A percentile compares a stretch with the other conserved stretches of the same genome.
phyloP scores from a whole-genome alignment of 2,329 filamentous ascomycete genomes.

The Ascochyta koolunga region DNA sequence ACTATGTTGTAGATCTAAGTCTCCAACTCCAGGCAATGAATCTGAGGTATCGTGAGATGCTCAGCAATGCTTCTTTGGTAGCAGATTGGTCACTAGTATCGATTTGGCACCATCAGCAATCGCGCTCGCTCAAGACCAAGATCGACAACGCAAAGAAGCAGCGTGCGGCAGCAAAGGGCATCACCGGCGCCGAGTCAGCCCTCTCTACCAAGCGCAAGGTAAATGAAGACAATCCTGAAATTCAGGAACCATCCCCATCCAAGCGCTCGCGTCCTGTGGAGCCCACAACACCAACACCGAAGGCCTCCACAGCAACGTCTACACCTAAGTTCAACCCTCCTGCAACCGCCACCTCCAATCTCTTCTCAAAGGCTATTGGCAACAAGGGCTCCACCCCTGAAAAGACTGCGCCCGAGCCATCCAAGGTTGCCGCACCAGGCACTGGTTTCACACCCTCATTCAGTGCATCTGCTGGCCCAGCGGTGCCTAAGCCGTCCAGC shows the following conservation, averaged over 20 bases:
- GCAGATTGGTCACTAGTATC: slow-evolving; percentile 42
- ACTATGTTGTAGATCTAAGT: slow-evolving; percentile 26
- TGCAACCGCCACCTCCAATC: slow-evolving; percentile 29
- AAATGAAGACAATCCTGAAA: slow-evolving; percentile 21
- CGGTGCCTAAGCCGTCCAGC: slow-evolving; percentile 4
- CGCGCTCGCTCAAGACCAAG: slow-evolving; percentile 36
- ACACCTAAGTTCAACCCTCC: slow-evolving; percentile 24
- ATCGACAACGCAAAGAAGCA: slow-evolving; percentile 39
- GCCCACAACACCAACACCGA: slow-evolving; percentile 29
- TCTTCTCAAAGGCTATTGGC: slow-evolving; percentile 33
- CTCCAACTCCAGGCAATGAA: slow-evolving; percentile 37
- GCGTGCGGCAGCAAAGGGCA: slow-evolving; percentile 33
- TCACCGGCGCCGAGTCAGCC: slow-evolving; percentile 40
- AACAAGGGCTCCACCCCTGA: slow-evolving; percentile 26
- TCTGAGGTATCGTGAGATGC: slow-evolving; percentile 32
- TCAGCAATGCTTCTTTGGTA: slow-evolving; percentile 26
- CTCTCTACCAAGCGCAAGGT: slow-evolving; percentile 44
- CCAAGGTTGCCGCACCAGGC: slow-evolving; percentile 15
- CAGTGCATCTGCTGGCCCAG: slow-evolving; percentile 14
- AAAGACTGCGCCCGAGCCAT: slow-evolving; percentile 18
- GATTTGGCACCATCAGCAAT: slow-evolving; percentile 38
- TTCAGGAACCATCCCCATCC: slow-evolving; percentile 25
- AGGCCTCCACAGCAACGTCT: slow-evolving; percentile 14
- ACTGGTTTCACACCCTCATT: slow-evolving; percentile 23
- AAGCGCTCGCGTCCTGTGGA: slow-evolving; percentile 35